Percentiles rank a stretch among this genome's conserved stretches.
Conservation (phyloP, 2,329 filamentous ascomycete genomes). For the Neonectria sp. region DNA sequence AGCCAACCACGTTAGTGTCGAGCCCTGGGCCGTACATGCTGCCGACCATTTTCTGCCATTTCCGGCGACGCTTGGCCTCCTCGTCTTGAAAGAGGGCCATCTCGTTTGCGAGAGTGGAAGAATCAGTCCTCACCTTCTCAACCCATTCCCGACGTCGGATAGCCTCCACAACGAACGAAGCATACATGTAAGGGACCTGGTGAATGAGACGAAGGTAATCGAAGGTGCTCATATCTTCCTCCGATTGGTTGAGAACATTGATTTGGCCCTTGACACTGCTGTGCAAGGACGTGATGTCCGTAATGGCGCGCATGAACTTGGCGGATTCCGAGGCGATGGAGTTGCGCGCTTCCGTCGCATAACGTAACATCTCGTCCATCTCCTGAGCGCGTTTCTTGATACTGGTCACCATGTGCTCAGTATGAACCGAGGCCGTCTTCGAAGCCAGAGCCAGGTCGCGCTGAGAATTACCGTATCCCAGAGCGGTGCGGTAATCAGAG, state of each 20-base stretch:
- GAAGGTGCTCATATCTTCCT: constrained; percentile 85
- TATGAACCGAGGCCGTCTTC: constrained; percentile 75
- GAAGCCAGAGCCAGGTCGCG: constrained; percentile 73
- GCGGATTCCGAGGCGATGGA: constrained; percentile 75
- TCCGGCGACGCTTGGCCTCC: constrained; percentile 88
- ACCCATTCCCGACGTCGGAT: constrained; percentile 91
- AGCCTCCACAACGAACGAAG: constrained; percentile 88
- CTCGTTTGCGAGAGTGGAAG: constrained; percentile 90
- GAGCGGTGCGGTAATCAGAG: constrained; percentile 85
- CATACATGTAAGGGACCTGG: constrained; percentile 90
- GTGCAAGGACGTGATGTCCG: constrained; percentile 83
- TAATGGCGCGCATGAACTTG: constrained; percentile 86
- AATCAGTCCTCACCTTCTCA: constrained; percentile 91
- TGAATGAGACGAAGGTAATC: constrained; percentile 85
- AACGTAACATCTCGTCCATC: constrained; percentile 73
- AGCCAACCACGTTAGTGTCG: constrained; percentile 79
- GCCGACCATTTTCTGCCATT: constrained; percentile 90
- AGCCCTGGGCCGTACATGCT: constrained; percentile 78
- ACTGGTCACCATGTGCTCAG: constrained; percentile 72
- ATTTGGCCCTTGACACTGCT: constrained; percentile 81
- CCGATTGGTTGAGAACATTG: constrained; percentile 77
- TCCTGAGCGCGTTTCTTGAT: constrained; percentile 70
- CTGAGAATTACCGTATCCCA: constrained; percentile 76
- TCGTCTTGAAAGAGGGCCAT: constrained; percentile 94
- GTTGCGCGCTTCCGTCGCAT: constrained; percentile 77